Evolutionary conservation across 78 protist genomes (phyloP).

Genomic region (Dictyostelium citrinum): DNA sequence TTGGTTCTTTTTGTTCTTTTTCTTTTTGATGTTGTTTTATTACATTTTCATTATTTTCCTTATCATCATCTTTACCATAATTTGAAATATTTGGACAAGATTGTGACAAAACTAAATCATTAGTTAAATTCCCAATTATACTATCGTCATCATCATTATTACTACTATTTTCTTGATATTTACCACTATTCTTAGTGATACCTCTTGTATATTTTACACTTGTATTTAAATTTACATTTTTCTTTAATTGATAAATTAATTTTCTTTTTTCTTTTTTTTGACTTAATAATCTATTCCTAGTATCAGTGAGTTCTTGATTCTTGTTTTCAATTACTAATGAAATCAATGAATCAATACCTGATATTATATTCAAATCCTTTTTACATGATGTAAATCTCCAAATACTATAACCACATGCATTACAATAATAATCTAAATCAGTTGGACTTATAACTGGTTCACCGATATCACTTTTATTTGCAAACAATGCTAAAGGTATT

Average conservation of each 20-base stretch:
- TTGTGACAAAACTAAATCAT: conserved; percentile 1
- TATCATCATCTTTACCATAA: not conserved
- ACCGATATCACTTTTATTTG: conserved; percentile 56
- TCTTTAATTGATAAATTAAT: not conserved
- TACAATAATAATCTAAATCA: conserved; percentile 54
- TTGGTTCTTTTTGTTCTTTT: not conserved
- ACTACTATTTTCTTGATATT: not conserved
- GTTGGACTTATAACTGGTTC: conserved; percentile 27
- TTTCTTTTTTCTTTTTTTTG: not conserved
- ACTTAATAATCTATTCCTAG: not conserved
- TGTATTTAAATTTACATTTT: not conserved
- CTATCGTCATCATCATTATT: not conserved
- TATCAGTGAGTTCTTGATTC: not conserved
- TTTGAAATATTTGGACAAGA: conserved; percentile 33
- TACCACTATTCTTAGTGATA: not conserved
- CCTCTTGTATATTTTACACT: not conserved
- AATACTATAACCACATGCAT: conserved; percentile 17
- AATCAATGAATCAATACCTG: conserved; percentile 31
- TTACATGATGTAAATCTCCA: conserved; percentile 30
- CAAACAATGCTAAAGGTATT: conserved; percentile 48
- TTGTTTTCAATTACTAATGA: conserved; percentile 13
- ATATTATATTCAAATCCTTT: conserved; percentile 28
- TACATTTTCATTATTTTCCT: not conserved
- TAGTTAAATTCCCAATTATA: not conserved
- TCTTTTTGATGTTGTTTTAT: not conserved